Conservation (phyloP, 139 green algal species). For the Tetraselmis striata region DNA sequence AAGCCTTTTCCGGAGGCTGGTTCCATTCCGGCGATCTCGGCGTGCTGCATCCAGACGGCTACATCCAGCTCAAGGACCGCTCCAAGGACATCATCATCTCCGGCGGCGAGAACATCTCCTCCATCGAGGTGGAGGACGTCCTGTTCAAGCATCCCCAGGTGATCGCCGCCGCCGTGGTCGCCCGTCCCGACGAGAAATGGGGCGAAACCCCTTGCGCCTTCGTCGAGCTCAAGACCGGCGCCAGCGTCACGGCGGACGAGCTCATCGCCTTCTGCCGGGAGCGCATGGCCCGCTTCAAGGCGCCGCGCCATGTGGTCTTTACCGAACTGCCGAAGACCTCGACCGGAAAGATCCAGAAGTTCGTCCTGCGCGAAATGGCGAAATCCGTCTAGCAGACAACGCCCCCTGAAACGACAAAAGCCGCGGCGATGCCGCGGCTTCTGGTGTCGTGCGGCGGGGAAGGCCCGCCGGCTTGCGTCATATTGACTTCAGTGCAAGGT, state of each 20-base stretch:
- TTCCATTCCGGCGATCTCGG: conserved; percentile 24
- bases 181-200: conserved; percentile 16
- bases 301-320: too few relatives aligned
- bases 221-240: not conserved
- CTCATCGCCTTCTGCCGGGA: conserved; percentile 20
- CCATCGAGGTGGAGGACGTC: conserved; percentile 2
- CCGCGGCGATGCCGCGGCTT: too few relatives aligned
- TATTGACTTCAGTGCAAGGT: too few relatives aligned
- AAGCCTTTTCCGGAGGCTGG: conserved; percentile 19
- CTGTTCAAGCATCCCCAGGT: conserved; percentile 15
- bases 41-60: conserved; percentile 23
- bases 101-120: conserved; percentile 26
- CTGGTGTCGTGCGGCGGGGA: too few relatives aligned
- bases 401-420: too few relatives aligned
- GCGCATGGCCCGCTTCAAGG: conserved; percentile 12
- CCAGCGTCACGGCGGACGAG: not conserved
- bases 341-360: too few relatives aligned
- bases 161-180: conserved; percentile 21
- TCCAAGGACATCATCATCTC: conserved; percentile 31
- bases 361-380: too few relatives aligned
- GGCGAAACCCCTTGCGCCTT: conserved; percentile 18
- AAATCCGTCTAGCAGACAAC: too few relatives aligned
- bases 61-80: conserved; percentile 24
- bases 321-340: too few relatives aligned
- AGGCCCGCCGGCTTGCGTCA: too few relatives aligned